Percentiles rank a stretch among this genome's conserved stretches.
Evolutionary conservation across 306 rosid genomes (phyloP).

Genomic region (Psophocarpus tetragonolobus): DNA sequence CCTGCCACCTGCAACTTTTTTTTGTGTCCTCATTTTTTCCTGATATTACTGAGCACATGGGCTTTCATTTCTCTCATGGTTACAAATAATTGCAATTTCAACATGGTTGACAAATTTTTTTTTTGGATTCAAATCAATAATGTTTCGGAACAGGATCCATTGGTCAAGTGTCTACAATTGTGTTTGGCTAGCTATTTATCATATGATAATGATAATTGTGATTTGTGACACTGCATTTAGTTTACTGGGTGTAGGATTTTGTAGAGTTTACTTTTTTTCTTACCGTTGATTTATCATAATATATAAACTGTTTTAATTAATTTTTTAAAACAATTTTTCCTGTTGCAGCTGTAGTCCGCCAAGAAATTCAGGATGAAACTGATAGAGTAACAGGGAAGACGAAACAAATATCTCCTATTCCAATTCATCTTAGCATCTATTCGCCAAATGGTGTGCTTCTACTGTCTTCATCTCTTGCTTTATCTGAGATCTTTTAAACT

Average conservation of each 20-base stretch:
- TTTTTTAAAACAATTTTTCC: constrained; percentile 15
- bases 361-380: constrained; percentile 94
- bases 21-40: no score
- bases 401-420: constrained; percentile 87
- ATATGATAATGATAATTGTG: constrained; percentile 18
- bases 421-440: constrained; percentile 96
- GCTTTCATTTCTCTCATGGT: background rate
- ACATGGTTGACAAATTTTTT: background rate
- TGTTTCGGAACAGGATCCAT: background rate
- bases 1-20: background rate
- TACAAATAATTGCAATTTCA: constrained; percentile 11
- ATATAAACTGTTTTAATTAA: background rate
- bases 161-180: background rate
- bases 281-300: background rate
- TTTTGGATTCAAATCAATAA: background rate
- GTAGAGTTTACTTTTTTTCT: background rate
- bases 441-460: constrained; percentile 72
- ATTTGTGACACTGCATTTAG: background rate
- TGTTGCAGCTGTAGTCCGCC: constrained; percentile 73
- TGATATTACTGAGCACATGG: no score
- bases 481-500: background rate
- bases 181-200: constrained; percentile 4
- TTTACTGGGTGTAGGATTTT: constrained; percentile 3
- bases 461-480: background rate
- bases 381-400: constrained; percentile 83